These are phyloP conservation scores for Acanthamoeba culbertsoni DNA, from an alignment of 208 protist genomes.

Conservation along the genomic window DNA sequence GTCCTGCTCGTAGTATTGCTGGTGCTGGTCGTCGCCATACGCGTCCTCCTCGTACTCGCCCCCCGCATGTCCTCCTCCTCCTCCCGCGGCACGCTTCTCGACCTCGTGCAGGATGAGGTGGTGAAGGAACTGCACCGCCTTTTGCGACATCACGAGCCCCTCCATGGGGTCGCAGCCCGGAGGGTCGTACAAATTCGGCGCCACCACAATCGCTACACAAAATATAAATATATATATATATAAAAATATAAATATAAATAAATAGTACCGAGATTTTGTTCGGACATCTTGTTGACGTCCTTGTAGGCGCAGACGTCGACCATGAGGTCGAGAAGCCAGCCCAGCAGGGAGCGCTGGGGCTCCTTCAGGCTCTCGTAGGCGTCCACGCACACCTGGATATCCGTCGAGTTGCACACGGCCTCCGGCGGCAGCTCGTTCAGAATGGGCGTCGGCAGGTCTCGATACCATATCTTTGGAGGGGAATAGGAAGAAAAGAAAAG, in stretches of 20 bases:
- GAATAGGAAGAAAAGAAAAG: neutral
- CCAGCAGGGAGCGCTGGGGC: conserved; percentile 4
- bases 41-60: neutral
- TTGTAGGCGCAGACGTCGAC: conserved; percentile 23
- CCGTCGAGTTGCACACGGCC: neutral
- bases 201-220: conserved; percentile 72
- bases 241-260: neutral
- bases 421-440: conserved; percentile 34
- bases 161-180: conserved; percentile 75
- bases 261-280: conserved; percentile 42
- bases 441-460: conserved; percentile 29
- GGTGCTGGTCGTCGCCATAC: neutral
- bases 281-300: conserved; percentile 34
- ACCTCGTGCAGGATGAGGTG: conserved; percentile 64
- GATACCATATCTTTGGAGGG: neutral
- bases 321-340: conserved; percentile 54
- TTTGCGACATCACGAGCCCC: conserved; percentile 76
- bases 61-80: neutral
- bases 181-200: conserved; percentile 77
- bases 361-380: conserved; percentile 28
- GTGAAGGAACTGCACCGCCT: conserved; percentile 75
- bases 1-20: neutral
- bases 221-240: neutral
- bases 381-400: conserved; percentile 2
- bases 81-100: neutral